A percentile compares a stretch with the other conserved stretches of the same genome.
Evolutionary conservation across 371 early-diverging fungal species (phyloP).

Genomic region (Apophysomyces ossiformis): DNA sequence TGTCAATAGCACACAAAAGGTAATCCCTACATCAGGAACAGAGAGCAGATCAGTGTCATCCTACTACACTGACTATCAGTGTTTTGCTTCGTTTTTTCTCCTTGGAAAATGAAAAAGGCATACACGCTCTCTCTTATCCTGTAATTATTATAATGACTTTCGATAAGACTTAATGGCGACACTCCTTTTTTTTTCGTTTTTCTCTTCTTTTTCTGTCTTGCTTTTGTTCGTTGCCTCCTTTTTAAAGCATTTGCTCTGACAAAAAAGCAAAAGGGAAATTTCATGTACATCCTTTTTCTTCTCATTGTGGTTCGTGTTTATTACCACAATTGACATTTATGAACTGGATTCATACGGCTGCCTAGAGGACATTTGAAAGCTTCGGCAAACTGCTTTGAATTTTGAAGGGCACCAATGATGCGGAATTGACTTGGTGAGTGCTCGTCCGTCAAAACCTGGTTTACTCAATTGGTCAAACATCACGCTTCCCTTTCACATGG

Average conservation of each 20-base stretch:
- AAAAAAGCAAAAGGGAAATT: slow-evolving; percentile 9
- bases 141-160: neutral
- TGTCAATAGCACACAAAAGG: slow-evolving; percentile 7
- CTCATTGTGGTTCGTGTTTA: neutral
- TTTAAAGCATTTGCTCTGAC: neutral
- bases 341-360: slow-evolving; percentile 58
- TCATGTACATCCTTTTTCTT: neutral
- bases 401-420: slow-evolving; percentile 67
- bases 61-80: slow-evolving; percentile 5
- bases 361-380: slow-evolving; percentile 64
- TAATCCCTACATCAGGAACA: slow-evolving; percentile 1
- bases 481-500: neutral
- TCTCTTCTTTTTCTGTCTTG: neutral
- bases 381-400: slow-evolving; percentile 63
- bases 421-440: slow-evolving; percentile 63
- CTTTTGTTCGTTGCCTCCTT: neutral
- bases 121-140: neutral
- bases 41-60: slow-evolving; percentile 2
- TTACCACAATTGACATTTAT: slow-evolving; percentile 60
- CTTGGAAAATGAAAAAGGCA: neutral
- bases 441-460: slow-evolving; percentile 47
- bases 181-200: slow-evolving; percentile 1
- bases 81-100: neutral
- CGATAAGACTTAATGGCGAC: neutral
- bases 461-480: neutral